phyloP scores from a whole-genome alignment of 225 moss, liverwort and hornwort genomes.

The Pseudoscleropodium purum region DNA sequence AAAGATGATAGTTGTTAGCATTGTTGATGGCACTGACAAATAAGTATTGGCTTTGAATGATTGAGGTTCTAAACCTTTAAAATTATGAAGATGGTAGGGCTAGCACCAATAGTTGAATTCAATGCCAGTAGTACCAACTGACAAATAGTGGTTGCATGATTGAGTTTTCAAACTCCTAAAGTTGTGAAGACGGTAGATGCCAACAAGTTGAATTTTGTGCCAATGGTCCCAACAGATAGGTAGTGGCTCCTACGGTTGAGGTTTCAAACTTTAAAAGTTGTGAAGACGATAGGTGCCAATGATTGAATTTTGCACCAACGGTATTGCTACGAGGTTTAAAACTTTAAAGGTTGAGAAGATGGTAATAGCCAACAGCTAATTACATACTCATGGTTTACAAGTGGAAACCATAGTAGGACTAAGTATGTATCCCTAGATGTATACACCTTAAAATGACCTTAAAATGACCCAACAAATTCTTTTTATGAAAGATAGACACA shows the following conservation, averaged over 20 bases:
- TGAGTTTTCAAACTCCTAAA: background rate
- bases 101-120: accelerated
- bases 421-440: accelerated
- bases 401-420: background rate
- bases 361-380: accelerated
- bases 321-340: background rate
- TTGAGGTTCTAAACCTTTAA: background rate
- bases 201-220: accelerated
- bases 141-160: accelerated
- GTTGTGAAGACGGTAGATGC: accelerated
- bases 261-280: background rate
- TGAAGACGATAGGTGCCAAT: background rate
- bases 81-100: background rate
- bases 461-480: background rate
- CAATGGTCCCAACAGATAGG: background rate
- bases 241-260: background rate
- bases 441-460: too few species aligned
- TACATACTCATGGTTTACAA: background rate
- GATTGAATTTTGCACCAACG: accelerated
- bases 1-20: background rate
- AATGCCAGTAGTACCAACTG: accelerated
- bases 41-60: background rate
- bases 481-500: accelerated
- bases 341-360: background rate
- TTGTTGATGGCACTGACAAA: background rate